These are phyloP conservation scores for Cadophora luteo-olivacea DNA, from an alignment of 2,329 filamentous ascomycete genomes.

Conservation along the genomic window DNA sequence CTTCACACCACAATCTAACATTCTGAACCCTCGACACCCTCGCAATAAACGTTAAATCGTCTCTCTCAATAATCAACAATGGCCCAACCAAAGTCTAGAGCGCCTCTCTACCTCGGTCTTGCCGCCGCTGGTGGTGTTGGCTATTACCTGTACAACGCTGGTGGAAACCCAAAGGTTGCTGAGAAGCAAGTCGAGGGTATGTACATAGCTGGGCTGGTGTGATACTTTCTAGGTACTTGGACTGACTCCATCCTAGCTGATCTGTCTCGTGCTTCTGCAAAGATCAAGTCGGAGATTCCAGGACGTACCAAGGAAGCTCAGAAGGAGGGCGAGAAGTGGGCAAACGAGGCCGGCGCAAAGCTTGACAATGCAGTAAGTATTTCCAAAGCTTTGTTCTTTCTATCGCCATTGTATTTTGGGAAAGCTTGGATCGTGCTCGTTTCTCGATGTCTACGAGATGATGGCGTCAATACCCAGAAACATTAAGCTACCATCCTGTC, in stretches of 20 bases:
- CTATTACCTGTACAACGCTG: conserved; percentile 91
- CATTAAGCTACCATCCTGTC: no score
- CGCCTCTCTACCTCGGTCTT: conserved; percentile 59
- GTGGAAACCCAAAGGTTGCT: conserved; percentile 81
- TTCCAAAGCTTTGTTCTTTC: not conserved
- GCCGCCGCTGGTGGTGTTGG: conserved; percentile 72
- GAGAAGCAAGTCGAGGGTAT: conserved; percentile 86
- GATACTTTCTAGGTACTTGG: not conserved
- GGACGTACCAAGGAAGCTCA: conserved; percentile 67
- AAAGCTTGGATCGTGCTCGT: not conserved
- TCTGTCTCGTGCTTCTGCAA: conserved; percentile 70
- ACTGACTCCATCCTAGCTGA: conserved; percentile 67
- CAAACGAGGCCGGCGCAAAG: conserved; percentile 67
- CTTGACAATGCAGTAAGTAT: conserved; percentile 71
- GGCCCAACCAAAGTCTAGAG: conserved; percentile 46
- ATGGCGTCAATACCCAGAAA: no score
- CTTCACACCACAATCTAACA: conserved; percentile 5
- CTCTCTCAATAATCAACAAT: conserved; percentile 36
- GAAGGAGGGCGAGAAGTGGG: conserved; percentile 68
- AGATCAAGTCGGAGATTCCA: conserved; percentile 70
- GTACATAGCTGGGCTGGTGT: conserved; percentile 43
- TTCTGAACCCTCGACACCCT: conserved; percentile 5
- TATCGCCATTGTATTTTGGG: not conserved
- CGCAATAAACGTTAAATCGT: conserved; percentile 4
- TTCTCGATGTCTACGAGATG: not conserved